Base-by-base conservation (phyloP, 306 rosid species). In the Alnus glutinosa region DNA sequence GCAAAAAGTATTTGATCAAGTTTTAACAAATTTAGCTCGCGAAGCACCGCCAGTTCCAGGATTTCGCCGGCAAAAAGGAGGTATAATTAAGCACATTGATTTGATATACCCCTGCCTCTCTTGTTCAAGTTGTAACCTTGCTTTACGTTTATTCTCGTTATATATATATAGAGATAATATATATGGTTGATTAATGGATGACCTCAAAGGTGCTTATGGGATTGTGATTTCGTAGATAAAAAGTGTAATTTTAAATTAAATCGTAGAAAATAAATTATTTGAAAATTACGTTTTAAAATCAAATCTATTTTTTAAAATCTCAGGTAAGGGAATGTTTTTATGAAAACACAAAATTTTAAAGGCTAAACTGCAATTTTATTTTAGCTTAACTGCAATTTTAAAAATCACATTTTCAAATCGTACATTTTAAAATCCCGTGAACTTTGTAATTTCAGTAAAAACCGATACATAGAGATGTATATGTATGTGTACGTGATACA, bases 21-120 rank as follows among this genome's bases (percentile, higher is more conserved):
- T 86, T 79, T 86, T 94, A 75, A 48, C 76, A 73, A 85, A 86
- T 78, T 90, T 94, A 80, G 93, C 90, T 46, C 88, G 86, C 55
- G 82, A 88, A 6, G 97, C 94, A 16, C 97, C 98, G 5, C 97
- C 97, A 0, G 85, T 90, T 78, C 97, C 97, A 0, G 98, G 97
- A 85, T 94, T 94, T 86, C 94, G 94, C 57, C 82, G 81, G 81
- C 89, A 81, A 79, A 94, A 94, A 82, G 97, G 98, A 89, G 98
- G 98, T 94, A 86, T 54, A 32, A 16, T 54, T 23, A 23, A 23
- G 28, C 28, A 23, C 28, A 23, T 23, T 23, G 28, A 39, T 2
- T 2, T 70, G 57, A 48, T 42, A 13, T 8, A 2, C 5, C 69
- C 51, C 46, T 55, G 54, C 15, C 42, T 7, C 3, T 6, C 1